A percentile compares a stretch with the other conserved stretches of the same genome.
Evolutionary conservation across 2,329 filamentous ascomycete species (phyloP).

Genomic region (Microcyclosporella mali): DNA sequence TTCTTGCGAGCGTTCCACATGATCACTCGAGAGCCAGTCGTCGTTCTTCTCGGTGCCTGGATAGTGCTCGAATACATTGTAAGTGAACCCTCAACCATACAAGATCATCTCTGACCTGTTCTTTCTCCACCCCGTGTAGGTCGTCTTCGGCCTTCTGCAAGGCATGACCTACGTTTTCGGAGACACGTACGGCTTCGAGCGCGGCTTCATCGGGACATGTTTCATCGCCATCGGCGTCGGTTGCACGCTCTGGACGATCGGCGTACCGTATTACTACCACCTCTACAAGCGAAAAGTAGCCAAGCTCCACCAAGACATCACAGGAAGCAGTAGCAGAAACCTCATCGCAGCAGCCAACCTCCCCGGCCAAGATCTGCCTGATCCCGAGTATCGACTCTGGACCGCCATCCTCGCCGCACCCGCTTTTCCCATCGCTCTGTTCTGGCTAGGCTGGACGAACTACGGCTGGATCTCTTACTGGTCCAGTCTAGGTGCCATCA

Average conservation of each 20-base stretch:
- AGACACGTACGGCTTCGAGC: slow-evolving; percentile 35
- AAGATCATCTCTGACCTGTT: too few species aligned
- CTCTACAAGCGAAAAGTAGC: slow-evolving; percentile 20
- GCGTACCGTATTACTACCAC: slow-evolving; percentile 13
- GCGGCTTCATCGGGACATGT: slow-evolving; percentile 40
- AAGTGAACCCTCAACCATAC: too few species aligned
- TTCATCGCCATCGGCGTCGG: slow-evolving; percentile 41
- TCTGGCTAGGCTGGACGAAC: slow-evolving; percentile 49
- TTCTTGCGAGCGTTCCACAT: slow-evolving; percentile 19
- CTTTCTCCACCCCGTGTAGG: too few species aligned
- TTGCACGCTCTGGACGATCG: not conserved
- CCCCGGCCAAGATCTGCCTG: slow-evolving; percentile 14
- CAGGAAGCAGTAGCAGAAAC: slow-evolving; percentile 3
- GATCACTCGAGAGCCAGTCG: slow-evolving; percentile 36
- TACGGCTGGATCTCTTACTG: slow-evolving; percentile 39
- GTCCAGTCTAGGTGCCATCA: slow-evolving; percentile 40
- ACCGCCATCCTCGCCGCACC: slow-evolving; percentile 41
- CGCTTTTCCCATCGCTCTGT: slow-evolving; percentile 42
- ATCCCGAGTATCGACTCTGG: slow-evolving; percentile 38
- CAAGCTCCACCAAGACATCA: slow-evolving; percentile 15
- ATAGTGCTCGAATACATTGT: slow-evolving; percentile 49
- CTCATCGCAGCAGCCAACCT: slow-evolving; percentile 11
- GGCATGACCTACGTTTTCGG: slow-evolving; percentile 48
- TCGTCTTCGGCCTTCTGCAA: slow-evolving; percentile 48
- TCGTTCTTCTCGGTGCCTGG: slow-evolving; percentile 45